These are phyloP conservation scores for Tardiomyces blankii DNA, from an alignment of 1,139 yeast species.

Conservation along the genomic window DNA sequence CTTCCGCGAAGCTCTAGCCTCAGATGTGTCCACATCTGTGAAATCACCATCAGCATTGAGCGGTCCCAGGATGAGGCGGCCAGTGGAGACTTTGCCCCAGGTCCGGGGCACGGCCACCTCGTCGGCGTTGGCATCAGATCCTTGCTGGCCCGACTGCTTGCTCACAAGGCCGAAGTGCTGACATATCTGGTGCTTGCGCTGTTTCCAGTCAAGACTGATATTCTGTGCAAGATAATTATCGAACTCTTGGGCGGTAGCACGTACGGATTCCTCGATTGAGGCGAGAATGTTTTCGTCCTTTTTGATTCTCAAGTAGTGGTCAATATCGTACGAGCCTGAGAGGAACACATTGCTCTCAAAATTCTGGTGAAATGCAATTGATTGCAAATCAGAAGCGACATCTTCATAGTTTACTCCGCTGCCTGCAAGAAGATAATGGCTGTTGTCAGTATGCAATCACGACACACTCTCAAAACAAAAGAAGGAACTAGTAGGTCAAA, in stretches of 20 bases:
- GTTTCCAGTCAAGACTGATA: constrained; percentile 75
- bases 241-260: constrained; percentile 70
- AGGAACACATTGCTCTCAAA: constrained; percentile 16
- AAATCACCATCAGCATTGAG: constrained; percentile 21
- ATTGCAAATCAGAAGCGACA: constrained; percentile 48
- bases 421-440: constrained; percentile 76
- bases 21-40: constrained; percentile 19
- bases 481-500: neutral
- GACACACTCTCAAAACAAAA: neutral
- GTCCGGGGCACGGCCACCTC: constrained; percentile 1
- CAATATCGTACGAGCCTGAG: constrained; percentile 17
- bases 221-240: constrained; percentile 66
- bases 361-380: constrained; percentile 15
- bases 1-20: constrained; percentile 8
- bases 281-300: constrained; percentile 76
- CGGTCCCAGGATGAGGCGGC: constrained; percentile 28
- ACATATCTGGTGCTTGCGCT: constrained; percentile 60
- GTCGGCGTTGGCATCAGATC: neutral
- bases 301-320: constrained; percentile 40
- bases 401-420: constrained; percentile 87
- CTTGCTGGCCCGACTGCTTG: neutral
- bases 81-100: constrained; percentile 25
- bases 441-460: constrained; percentile 1
- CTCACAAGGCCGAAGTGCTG: constrained; percentile 45
- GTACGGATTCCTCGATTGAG: constrained; percentile 73